A percentile compares a stretch with the other conserved stretches of the same genome.
Evolutionary conservation across 192 early-diverging fungal species (phyloP).

Genomic region (Coemansia umbellata): DNA sequence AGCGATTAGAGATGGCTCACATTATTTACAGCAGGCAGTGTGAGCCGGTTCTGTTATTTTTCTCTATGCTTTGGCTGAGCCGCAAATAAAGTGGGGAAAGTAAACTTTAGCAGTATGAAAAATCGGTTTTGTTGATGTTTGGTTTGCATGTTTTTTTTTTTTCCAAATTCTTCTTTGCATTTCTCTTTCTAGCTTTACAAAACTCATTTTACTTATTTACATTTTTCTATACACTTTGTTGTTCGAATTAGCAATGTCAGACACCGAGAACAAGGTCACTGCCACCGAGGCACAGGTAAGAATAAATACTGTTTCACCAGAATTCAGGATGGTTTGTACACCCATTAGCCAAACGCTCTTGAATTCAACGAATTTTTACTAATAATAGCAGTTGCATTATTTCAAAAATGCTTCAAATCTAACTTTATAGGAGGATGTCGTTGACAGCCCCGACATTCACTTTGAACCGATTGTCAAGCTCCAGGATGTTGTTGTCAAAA

Average conservation of each 20-base stretch:
- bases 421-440: slow-evolving; percentile 64
- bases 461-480: slow-evolving; percentile 97
- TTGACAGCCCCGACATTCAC: slow-evolving; percentile 81
- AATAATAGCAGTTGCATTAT: too few species aligned
- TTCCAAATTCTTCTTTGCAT: not conserved
- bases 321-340: not conserved
- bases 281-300: slow-evolving; percentile 43
- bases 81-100: too few species aligned
- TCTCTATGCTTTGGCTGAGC: too few species aligned
- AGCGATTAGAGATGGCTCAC: too few species aligned
- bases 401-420: too few species aligned
- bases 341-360: too few species aligned
- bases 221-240: not conserved
- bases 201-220: not conserved
- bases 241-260: slow-evolving; percentile 26
- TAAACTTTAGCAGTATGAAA: too few species aligned
- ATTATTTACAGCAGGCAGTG: too few species aligned
- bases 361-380: too few species aligned
- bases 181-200: not conserved
- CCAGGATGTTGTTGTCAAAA: slow-evolving; percentile 89
- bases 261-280: slow-evolving; percentile 43
- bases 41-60: too few species aligned
- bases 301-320: not conserved
- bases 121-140: not conserved
- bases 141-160: not conserved